Evolutionary conservation across 2,329 filamentous ascomycete genomes (phyloP).

Genomic region (Juglanconis oblonga): DNA sequence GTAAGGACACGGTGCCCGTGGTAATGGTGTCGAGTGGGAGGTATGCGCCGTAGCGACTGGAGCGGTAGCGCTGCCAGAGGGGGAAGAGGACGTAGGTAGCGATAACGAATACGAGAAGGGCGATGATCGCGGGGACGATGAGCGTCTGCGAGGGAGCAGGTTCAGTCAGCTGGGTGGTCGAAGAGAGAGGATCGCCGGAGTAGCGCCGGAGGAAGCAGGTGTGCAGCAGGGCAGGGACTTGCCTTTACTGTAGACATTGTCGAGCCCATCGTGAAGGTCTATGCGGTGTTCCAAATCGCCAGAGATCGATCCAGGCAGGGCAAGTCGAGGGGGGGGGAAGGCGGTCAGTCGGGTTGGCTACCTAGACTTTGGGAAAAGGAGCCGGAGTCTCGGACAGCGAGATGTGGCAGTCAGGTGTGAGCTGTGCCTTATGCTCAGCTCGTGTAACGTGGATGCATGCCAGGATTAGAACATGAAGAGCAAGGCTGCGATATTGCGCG

Average conservation of each 20-base stretch:
- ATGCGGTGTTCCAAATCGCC: not conserved
- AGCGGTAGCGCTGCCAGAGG: conserved; percentile 65
- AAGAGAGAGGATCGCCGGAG: not conserved
- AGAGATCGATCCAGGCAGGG: not conserved
- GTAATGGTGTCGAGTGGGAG: conserved; percentile 65
- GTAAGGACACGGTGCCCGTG: conserved; percentile 52
- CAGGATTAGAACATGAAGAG: not conserved
- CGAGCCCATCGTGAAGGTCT: conserved; percentile 30
- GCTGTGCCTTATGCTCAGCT: not conserved
- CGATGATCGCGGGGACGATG: conserved; percentile 67
- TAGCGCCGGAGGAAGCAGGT: not conserved
- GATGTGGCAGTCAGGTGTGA: not conserved
- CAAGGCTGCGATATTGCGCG: not conserved
- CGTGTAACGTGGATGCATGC: not conserved
- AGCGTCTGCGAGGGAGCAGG: conserved; percentile 52
- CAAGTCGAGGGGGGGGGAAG: not conserved
- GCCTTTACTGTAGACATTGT: conserved; percentile 26
- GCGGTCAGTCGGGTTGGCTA: not conserved
- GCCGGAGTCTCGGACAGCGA: not conserved
- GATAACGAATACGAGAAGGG: conserved; percentile 64
- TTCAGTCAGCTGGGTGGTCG: not conserved
- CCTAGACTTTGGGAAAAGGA: not conserved
- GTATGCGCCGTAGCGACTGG: conserved; percentile 68
- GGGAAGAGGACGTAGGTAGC: conserved; percentile 65
- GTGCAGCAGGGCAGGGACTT: not conserved